Evolutionary conservation across 495 filamentous ascomycete genomes (phyloP).

Genomic region (Xeromyces bisporus): DNA sequence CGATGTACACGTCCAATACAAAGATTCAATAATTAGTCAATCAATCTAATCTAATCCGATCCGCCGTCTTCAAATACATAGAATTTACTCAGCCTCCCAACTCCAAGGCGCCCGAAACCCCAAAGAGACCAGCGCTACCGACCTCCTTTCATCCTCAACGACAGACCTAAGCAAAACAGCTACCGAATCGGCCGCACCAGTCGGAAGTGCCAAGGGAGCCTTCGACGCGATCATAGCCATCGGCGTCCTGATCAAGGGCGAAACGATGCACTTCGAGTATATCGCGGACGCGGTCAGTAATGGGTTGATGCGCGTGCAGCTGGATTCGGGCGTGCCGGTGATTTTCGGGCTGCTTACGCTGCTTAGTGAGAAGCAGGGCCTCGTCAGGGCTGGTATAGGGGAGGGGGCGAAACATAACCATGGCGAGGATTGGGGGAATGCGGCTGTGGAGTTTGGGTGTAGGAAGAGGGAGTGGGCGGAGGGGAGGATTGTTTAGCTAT

Average conservation of each 20-base stretch:
- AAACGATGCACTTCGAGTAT: slow-evolving; percentile 98
- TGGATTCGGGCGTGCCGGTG: slow-evolving; percentile 75
- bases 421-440: slow-evolving; percentile 72
- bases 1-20: too few species aligned
- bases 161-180: slow-evolving; percentile 36
- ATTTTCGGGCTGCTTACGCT: slow-evolving; percentile 89
- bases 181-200: slow-evolving; percentile 15
- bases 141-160: slow-evolving; percentile 57
- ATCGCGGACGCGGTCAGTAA: slow-evolving; percentile 82
- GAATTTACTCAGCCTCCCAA: slow-evolving; percentile 75
- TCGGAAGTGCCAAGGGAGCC: slow-evolving; percentile 33
- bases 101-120: slow-evolving; percentile 47
- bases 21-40: too few species aligned
- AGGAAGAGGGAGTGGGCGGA: slow-evolving; percentile 31
- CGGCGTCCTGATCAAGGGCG: slow-evolving; percentile 91
- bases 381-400: slow-evolving; percentile 65
- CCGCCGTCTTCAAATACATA: too few species aligned
- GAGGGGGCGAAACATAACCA: slow-evolving; percentile 51
- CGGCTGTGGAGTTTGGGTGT: slow-evolving; percentile 34
- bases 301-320: slow-evolving; percentile 82
- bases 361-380: slow-evolving; percentile 71
- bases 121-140: slow-evolving; percentile 50
- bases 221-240: slow-evolving; percentile 94
- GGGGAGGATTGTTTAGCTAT: slow-evolving; percentile 22
- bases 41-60: too few species aligned